Percentiles rank a stretch among this genome's conserved stretches.
phyloP scores from a whole-genome alignment of 202 grass and related monocot species.

The Schoenoplectus triqueter region DNA sequence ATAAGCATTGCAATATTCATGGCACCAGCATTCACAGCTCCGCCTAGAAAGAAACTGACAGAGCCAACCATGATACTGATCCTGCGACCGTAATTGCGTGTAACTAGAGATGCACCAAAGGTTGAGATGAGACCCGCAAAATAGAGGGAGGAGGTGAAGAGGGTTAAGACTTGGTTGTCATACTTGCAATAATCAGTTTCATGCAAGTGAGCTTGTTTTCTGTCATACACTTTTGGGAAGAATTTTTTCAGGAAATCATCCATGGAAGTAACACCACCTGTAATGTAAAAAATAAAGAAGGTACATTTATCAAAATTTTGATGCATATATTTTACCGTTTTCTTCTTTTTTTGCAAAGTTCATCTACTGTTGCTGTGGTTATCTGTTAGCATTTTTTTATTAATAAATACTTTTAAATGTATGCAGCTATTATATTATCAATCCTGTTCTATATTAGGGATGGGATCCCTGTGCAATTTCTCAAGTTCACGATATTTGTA shows the following conservation, averaged over 20 bases:
- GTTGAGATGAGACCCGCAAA: constrained; percentile 88
- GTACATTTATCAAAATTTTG: not conserved
- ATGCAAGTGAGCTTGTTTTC: constrained; percentile 64
- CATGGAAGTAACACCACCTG: constrained; percentile 96
- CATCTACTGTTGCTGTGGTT: not conserved
- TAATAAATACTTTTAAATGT: not conserved
- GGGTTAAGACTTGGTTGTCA: constrained; percentile 89
- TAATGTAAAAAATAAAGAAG: not conserved
- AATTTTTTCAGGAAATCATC: constrained; percentile 86
- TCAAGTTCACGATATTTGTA: not conserved
- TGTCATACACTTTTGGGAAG: constrained; percentile 66
- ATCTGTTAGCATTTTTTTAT: not conserved
- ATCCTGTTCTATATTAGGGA: not conserved
- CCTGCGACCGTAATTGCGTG: constrained; percentile 53
- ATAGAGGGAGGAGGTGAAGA: constrained; percentile 98
- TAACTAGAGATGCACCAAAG: constrained; percentile 77
- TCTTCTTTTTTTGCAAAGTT: not conserved
- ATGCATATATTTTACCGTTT: not conserved
- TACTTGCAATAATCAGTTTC: constrained; percentile 99
- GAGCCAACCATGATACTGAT: constrained; percentile 82
- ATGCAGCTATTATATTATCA: not conserved
- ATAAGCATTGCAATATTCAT: constrained; percentile 89
- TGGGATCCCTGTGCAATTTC: not conserved
- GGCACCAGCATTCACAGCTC: constrained; percentile 69
- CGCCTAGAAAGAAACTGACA: constrained; percentile 82